These are phyloP conservation scores for Hibiscus mutabilis DNA, from an alignment of 345 rosid species.

Conservation along the genomic window DNA sequence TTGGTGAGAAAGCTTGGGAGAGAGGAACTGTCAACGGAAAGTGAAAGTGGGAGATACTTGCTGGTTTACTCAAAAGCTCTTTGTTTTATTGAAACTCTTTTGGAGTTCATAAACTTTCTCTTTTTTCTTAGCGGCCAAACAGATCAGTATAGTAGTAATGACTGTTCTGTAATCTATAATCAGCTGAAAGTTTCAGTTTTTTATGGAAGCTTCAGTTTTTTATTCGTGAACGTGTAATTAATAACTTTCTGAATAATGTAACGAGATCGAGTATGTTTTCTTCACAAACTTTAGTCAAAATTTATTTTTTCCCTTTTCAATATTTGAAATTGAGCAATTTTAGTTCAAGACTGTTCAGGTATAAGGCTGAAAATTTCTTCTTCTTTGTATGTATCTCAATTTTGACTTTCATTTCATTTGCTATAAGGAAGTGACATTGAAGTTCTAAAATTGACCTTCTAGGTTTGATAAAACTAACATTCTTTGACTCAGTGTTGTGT, in stretches of 20 bases:
- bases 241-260: neutral
- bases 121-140: neutral
- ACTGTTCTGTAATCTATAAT: neutral
- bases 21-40: neutral
- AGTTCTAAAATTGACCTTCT: slow-evolving; percentile 16
- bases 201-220: neutral
- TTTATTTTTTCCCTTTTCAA: neutral
- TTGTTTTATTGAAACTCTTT: slow-evolving; percentile 7
- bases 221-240: neutral
- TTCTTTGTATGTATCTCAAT: slow-evolving; percentile 4
- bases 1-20: slow-evolving; percentile 15
- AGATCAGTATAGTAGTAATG: slow-evolving; percentile 4
- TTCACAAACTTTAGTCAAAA: neutral
- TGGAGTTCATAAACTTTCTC: neutral
- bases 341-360: slow-evolving; percentile 7
- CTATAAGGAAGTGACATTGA: neutral
- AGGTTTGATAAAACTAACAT: slow-evolving; percentile 6
- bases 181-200: neutral
- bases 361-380: slow-evolving; percentile 1
- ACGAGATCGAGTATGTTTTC: slow-evolving; percentile 4
- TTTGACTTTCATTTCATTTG: slow-evolving; percentile 18
- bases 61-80: slow-evolving; percentile 7
- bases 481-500: neutral
- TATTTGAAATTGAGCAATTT: neutral
- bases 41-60: neutral